Percentiles rank a stretch among this genome's conserved stretches.
Evolutionary conservation across 1,139 yeast genomes (phyloP).

Genomic region (Geotrichum klebahnii): DNA sequence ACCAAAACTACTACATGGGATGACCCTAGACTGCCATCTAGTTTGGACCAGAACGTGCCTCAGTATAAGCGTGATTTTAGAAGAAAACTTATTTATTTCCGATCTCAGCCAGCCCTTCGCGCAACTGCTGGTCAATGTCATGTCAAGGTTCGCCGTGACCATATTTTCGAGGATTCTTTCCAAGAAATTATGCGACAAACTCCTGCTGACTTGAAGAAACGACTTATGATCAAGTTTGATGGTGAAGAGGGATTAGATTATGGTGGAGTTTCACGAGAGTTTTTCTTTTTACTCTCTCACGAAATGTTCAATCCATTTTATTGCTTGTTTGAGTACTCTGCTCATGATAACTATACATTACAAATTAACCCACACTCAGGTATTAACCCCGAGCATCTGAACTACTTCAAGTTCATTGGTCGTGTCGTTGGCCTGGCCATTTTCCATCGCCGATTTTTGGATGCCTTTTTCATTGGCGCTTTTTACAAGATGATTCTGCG

Average conservation of each 20-base stretch:
- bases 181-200: constrained; percentile 98
- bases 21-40: constrained; percentile 96
- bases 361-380: constrained; percentile 98
- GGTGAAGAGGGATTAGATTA: constrained; percentile 99
- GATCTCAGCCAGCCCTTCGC: constrained; percentile 96
- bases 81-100: constrained; percentile 91
- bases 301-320: constrained; percentile 99
- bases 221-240: constrained; percentile 96
- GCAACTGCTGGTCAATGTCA: constrained; percentile 98
- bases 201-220: constrained; percentile 96
- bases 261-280: constrained; percentile 98
- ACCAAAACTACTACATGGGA: constrained; percentile 99
- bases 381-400: constrained; percentile 95
- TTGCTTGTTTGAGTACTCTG: constrained; percentile 93
- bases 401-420: constrained; percentile 96
- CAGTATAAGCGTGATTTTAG: constrained; percentile 98
- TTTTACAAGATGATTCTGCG: constrained; percentile 96
- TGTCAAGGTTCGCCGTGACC: constrained; percentile 94
- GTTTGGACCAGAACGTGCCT: constrained; percentile 96
- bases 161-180: constrained; percentile 93
- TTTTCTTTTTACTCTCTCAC: constrained; percentile 90
- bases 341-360: constrained; percentile 95
- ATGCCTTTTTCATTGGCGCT: constrained; percentile 97
- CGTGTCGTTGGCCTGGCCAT: constrained; percentile 97
- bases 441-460: constrained; percentile 95